Evolutionary conservation across 2,329 filamentous ascomycete species (phyloP), one percentile per base, ranked within the genome.

Genomic region (Alternaria sp.): DNA sequence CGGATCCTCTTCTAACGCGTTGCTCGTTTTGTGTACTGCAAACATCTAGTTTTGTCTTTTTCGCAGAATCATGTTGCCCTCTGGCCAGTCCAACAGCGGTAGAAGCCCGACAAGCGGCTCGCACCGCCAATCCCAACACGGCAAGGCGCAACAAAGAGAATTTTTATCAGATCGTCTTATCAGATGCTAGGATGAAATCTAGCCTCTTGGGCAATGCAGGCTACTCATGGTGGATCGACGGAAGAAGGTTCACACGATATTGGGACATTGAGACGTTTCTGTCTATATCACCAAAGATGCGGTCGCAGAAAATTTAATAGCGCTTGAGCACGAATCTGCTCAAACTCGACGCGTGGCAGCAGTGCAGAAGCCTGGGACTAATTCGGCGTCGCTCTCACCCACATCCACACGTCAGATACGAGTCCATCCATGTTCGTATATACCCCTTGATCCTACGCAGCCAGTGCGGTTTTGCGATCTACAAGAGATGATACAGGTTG

Each of bases 141-240:
- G 46, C 3, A 36, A 48, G 4, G 46, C 16, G 46, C 18, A 22
- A 22, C 11, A 14, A 20, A 48, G 30, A 48, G 38, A 24, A 48
- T 32, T 48, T 48, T 48, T 48, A 48, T 48, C 46, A 34, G 46
- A 48, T 48, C 46, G n/a, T 48, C 46, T 48, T 48, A 48, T 48
- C 46, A 36, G 30, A 20, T 22, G 20, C 2, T 38, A n/a, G 34
- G 4, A 24, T 24, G 20, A 34, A 22, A 24, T 24, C 46, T 34
- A 36, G 46, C 46, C 46, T 16, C 14, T 22, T 2, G 7, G 41
- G 20, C 7, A 48, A 36, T 16, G 1, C 14, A 36, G 18, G 30
- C 46, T 36, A 38, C 14, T 36, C 7, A 49, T 36, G 14, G 30
- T 49, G 30, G 46, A 34, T 49, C 20, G 16, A 34, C 46, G 32